A percentile compares a stretch with the other conserved stretches of the same genome.
phyloP scores from a whole-genome alignment of 2,329 filamentous ascomycete genomes.

The Macroventuria anomochaeta region DNA sequence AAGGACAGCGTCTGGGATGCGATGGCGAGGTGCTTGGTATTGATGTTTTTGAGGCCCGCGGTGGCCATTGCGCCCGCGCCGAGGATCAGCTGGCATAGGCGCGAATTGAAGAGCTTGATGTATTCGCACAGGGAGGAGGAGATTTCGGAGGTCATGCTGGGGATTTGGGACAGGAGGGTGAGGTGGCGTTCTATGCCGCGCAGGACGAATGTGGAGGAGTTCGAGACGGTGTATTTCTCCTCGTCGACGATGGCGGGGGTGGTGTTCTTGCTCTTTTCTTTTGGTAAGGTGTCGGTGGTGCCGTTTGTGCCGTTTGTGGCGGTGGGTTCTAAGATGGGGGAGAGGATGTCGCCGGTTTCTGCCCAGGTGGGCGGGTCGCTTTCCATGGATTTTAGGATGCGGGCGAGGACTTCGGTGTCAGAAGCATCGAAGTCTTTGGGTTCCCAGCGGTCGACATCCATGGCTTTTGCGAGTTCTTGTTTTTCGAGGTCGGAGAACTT shows the following conservation, averaged over 20 bases:
- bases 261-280: slow-evolving; percentile 55
- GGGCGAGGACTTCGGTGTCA: slow-evolving; percentile 65
- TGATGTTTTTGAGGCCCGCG: slow-evolving; percentile 90
- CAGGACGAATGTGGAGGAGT: slow-evolving; percentile 81
- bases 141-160: slow-evolving; percentile 86
- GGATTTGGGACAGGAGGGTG: slow-evolving; percentile 81
- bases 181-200: slow-evolving; percentile 82
- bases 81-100: slow-evolving; percentile 94
- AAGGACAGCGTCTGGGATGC: slow-evolving; percentile 90
- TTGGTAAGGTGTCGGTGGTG: slow-evolving; percentile 35
- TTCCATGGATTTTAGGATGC: slow-evolving; percentile 73
- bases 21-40: slow-evolving; percentile 87
- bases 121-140: slow-evolving; percentile 81
- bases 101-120: slow-evolving; percentile 91
- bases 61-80: slow-evolving; percentile 89
- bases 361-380: slow-evolving; percentile 73
- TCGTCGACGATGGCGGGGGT: slow-evolving; percentile 75
- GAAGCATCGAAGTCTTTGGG: slow-evolving; percentile 75
- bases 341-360: slow-evolving; percentile 56
- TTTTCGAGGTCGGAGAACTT: slow-evolving; percentile 74
- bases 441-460: slow-evolving; percentile 83
- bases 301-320: slow-evolving; percentile 40
- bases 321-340: slow-evolving; percentile 27
- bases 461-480: slow-evolving; percentile 74
- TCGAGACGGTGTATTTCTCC: slow-evolving; percentile 83